These are phyloP conservation scores for Heteromeles arbutifolia DNA, from an alignment of 306 rosid species.

Conservation along the genomic window DNA sequence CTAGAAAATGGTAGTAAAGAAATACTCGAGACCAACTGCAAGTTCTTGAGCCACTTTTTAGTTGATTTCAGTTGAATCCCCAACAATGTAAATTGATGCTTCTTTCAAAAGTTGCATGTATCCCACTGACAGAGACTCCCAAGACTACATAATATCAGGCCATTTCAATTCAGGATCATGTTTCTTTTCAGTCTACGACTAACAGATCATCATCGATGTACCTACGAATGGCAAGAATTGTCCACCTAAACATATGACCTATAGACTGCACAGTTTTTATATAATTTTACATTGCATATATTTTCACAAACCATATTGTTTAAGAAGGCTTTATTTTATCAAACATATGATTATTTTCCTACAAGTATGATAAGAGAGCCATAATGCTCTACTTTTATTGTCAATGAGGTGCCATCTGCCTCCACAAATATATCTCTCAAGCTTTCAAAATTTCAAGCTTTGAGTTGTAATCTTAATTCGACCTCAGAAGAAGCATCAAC, in stretches of 20 bases:
- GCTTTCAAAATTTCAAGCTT: constrained; percentile 34
- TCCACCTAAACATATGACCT: neutral
- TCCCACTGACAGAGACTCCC: constrained; percentile 81
- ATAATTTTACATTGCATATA: neutral
- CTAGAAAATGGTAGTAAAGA: neutral
- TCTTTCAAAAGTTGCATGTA: constrained; percentile 74
- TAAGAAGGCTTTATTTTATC: constrained; percentile 77
- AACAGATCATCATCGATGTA: constrained; percentile 81
- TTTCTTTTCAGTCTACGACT: constrained; percentile 76
- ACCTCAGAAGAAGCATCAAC: constrained; percentile 71
- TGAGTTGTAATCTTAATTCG: constrained; percentile 62
- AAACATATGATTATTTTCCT: constrained; percentile 63
- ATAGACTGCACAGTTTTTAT: neutral
- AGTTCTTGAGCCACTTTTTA: constrained; percentile 82
- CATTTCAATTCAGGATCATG: constrained; percentile 83
- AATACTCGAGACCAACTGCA: constrained; percentile 84
- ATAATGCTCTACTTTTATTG: constrained; percentile 41
- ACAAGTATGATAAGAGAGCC: constrained; percentile 63
- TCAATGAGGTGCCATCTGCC: constrained; percentile 50
- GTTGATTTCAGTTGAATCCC: constrained; percentile 76
- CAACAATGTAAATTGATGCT: constrained; percentile 73
- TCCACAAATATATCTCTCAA: constrained; percentile 58
- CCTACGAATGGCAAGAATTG: constrained; percentile 42
- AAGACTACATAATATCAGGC: constrained; percentile 82
- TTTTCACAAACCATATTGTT: constrained; percentile 79